A percentile compares a stretch with the other conserved stretches of the same genome.
These are phyloP conservation scores for Aspergillus indologenus DNA, from an alignment of 495 filamentous ascomycete species.

Conservation along the genomic window DNA sequence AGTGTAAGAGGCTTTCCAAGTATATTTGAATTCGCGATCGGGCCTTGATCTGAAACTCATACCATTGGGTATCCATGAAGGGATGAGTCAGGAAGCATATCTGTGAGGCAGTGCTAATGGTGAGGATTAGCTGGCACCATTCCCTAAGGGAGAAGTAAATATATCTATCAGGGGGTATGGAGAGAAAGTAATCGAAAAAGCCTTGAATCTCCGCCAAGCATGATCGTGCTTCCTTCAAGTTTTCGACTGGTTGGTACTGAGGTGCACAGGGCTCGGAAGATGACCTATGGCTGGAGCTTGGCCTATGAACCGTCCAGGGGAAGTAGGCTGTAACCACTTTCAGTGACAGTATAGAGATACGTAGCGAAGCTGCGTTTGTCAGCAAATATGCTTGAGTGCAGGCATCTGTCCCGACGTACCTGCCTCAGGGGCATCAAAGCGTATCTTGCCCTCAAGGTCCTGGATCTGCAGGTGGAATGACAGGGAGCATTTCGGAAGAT, in stretches of 20 bases:
- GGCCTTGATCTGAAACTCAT: background rate
- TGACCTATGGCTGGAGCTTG: background rate
- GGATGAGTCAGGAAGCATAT: background rate
- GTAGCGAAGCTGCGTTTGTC: too few species aligned
- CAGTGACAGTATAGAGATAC: too few species aligned
- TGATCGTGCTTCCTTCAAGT: background rate
- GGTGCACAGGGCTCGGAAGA: background rate
- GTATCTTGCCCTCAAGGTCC: too few species aligned
- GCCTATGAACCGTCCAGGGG: background rate
- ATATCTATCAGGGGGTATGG: background rate
- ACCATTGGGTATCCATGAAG: background rate
- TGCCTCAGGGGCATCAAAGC: too few species aligned
- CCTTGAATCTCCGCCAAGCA: background rate
- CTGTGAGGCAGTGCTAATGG: background rate
- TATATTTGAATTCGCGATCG: background rate
- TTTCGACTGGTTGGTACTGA: background rate
- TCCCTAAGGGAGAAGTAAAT: background rate
- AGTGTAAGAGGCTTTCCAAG: background rate
- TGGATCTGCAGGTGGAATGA: too few species aligned
- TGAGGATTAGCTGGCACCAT: background rate
- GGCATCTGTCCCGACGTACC: too few species aligned
- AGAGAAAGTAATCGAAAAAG: slow-evolving; percentile 1
- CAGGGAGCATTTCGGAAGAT: too few species aligned
- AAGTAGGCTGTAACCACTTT: too few species aligned
- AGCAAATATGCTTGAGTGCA: too few species aligned